Evolutionary conservation across 306 rosid species (phyloP).

Genomic region (Begonia fuchsioides): DNA sequence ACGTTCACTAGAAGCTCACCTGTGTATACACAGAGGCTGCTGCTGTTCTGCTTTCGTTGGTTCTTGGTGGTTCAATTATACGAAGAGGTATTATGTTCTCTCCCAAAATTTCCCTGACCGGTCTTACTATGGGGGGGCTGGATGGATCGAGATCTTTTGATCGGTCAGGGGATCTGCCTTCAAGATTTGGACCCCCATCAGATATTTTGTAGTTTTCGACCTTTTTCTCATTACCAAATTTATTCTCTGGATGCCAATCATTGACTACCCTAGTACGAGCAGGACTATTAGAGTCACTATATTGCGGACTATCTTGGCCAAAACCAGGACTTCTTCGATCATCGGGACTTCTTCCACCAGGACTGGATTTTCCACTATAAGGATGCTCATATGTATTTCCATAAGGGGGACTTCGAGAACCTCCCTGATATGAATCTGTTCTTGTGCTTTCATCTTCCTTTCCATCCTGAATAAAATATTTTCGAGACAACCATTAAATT

Average conservation of each 20-base stretch:
- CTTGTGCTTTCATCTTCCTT: constrained; percentile 64
- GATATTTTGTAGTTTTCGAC: constrained; percentile 52
- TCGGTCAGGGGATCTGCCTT: constrained; percentile 66
- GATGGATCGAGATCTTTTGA: constrained; percentile 41
- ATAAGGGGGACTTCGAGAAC: constrained; percentile 72
- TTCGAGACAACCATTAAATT: constrained; percentile 1
- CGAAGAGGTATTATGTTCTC: constrained; percentile 81
- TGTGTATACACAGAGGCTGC: constrained; percentile 36
- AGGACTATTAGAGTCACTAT: constrained; percentile 62
- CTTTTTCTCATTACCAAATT: constrained; percentile 50
- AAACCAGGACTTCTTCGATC: constrained; percentile 68
- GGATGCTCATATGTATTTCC: constrained; percentile 56
- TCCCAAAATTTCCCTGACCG: constrained; percentile 90
- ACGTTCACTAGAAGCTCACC: constrained; percentile 29
- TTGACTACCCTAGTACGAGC: constrained; percentile 53
- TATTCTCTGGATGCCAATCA: constrained; percentile 90
- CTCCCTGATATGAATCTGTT: constrained; percentile 56
- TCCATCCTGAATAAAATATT: constrained; percentile 51
- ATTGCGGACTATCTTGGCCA: constrained; percentile 63
- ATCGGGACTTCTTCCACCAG: constrained; percentile 62
- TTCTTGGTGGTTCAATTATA: constrained; percentile 82
- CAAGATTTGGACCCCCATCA: constrained; percentile 53
- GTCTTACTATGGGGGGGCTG: constrained; percentile 72
- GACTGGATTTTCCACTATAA: constrained; percentile 64
- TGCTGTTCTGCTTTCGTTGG: constrained; percentile 34